Evolutionary conservation across 108 stramenopile species (phyloP).

Genomic region (Nitzschia putrida): DNA sequence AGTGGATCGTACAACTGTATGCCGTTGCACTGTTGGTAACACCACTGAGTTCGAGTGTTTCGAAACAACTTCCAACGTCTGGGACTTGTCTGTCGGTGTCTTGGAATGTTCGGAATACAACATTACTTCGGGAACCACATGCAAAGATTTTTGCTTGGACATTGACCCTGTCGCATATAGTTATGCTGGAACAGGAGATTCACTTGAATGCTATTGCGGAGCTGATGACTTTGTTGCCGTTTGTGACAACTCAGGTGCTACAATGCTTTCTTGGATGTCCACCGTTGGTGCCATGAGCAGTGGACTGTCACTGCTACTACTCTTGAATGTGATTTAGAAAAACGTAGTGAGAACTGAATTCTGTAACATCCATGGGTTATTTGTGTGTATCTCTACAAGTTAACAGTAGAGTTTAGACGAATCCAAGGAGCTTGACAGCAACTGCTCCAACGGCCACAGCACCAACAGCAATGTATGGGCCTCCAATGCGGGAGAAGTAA

Average conservation of each 20-base stretch:
- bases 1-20: constrained; percentile 28
- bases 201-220: constrained; percentile 12
- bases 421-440: constrained; percentile 43
- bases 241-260: too few species aligned
- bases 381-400: too few species aligned
- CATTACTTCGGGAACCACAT: constrained; percentile 19
- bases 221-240: neutral
- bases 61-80: constrained; percentile 16
- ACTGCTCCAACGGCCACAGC: constrained; percentile 57
- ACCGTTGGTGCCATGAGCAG: too few species aligned
- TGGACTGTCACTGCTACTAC: too few species aligned
- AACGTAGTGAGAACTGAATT: too few species aligned
- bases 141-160: constrained; percentile 24
- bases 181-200: constrained; percentile 11
- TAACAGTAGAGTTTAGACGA: constrained; percentile 7
- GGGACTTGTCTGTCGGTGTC: constrained; percentile 11
- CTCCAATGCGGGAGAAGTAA: constrained; percentile 79
- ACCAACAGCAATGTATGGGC: constrained; percentile 59
- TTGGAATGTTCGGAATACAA: constrained; percentile 22
- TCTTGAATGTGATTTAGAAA: too few species aligned
- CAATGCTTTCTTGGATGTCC: too few species aligned
- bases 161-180: constrained; percentile 26
- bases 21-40: constrained; percentile 12
- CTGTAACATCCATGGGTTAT: too few species aligned
- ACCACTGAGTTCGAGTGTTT: constrained; percentile 19